Conservation (phyloP, 2,329 filamentous ascomycete genomes). For the Catunica adiposa region DNA sequence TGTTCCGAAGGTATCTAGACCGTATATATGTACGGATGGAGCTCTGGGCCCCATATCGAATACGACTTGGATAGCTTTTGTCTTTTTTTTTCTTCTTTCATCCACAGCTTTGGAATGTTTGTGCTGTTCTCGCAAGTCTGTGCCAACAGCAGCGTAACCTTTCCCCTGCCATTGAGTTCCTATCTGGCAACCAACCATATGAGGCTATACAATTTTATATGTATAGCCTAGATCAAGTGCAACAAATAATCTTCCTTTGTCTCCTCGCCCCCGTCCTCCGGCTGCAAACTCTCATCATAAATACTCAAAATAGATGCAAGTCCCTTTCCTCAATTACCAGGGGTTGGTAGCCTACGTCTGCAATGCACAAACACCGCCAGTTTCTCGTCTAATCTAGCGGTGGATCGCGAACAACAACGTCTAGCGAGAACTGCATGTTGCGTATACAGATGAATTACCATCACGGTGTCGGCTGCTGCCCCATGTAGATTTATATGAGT, state of each 20-base stretch:
- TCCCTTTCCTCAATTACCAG: neutral
- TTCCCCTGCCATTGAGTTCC: neutral
- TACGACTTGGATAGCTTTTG: neutral
- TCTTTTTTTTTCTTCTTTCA: neutral
- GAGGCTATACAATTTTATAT: neutral
- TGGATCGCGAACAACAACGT: too few relatives aligned
- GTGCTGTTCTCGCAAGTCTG: neutral
- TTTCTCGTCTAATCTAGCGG: neutral
- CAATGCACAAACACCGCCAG: neutral
- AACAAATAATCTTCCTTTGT: too few relatives aligned
- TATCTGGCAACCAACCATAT: neutral
- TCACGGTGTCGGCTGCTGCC: too few relatives aligned
- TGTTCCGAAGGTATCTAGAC: neutral
- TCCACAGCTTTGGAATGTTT: too few relatives aligned
- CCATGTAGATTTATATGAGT: too few relatives aligned
- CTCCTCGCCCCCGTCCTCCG: too few relatives aligned
- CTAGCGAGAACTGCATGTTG: too few relatives aligned
- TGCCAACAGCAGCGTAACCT: neutral
- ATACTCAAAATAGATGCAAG: too few relatives aligned
- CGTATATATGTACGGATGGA: neutral
- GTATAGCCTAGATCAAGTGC: too few relatives aligned
- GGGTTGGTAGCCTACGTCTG: neutral
- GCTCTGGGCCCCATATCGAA: neutral
- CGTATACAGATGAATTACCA: too few relatives aligned
- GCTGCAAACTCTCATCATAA: neutral